Conservation (phyloP, 2,329 filamentous ascomycete genomes). For the Macroventuria anomochaeta region DNA sequence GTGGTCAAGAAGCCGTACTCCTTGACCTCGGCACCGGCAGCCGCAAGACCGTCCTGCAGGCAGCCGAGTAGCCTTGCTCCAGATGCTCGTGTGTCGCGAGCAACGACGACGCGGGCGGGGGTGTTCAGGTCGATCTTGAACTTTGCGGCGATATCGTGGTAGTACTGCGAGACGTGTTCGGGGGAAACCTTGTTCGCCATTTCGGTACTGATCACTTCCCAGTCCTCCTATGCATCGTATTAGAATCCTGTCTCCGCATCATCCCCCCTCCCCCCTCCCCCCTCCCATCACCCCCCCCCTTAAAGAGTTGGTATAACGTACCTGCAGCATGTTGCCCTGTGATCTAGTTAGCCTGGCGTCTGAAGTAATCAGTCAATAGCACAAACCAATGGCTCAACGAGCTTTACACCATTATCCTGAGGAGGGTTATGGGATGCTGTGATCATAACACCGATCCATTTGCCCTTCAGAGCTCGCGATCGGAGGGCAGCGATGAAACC, state of each 20-base stretch:
- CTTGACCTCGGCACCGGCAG: constrained; percentile 73
- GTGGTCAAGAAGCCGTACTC: constrained; percentile 95
- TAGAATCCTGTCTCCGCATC: constrained; percentile 17
- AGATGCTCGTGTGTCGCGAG: constrained; percentile 90
- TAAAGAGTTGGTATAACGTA: constrained; percentile 13
- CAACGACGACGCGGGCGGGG: constrained; percentile 83
- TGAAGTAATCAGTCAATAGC: neutral
- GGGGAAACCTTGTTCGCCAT: constrained; percentile 85
- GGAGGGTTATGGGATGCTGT: constrained; percentile 71
- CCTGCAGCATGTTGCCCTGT: constrained; percentile 86
- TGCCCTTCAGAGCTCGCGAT: constrained; percentile 85
- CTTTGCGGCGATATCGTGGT: constrained; percentile 69
- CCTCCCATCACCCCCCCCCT: too few species aligned
- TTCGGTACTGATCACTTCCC: constrained; percentile 87
- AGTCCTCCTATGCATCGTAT: constrained; percentile 65
- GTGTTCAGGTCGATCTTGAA: constrained; percentile 69
- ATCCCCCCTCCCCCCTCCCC: neutral
- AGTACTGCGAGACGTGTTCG: constrained; percentile 75
- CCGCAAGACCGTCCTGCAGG: constrained; percentile 78
- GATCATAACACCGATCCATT: constrained; percentile 87
- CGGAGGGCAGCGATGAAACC: constrained; percentile 87
- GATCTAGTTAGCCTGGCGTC: constrained; percentile 24
- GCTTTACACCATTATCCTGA: constrained; percentile 71
- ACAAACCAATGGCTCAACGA: constrained; percentile 86
- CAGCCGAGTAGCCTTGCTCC: constrained; percentile 82